Evolutionary conservation across 1,284 basidiomycete genomes (phyloP).

Genomic region (Ceratobasidium sp.): DNA sequence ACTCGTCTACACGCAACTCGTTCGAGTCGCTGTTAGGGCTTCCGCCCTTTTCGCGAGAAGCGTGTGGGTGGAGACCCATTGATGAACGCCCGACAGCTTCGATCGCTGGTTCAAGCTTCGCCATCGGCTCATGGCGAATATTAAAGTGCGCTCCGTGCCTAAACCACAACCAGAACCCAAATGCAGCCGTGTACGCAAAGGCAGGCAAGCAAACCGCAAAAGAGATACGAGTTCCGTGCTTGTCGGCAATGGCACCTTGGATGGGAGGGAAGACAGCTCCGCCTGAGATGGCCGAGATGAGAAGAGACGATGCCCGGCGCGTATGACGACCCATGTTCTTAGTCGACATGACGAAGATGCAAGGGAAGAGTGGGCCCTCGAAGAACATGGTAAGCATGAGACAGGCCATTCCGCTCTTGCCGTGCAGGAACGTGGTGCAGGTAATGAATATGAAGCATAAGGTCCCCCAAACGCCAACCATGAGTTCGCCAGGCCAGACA

Average conservation of each 20-base stretch:
- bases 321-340: conserved; percentile 60
- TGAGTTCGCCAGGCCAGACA: conserved; percentile 58
- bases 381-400: conserved; percentile 64
- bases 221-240: conserved; percentile 55
- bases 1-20: conserved; percentile 31
- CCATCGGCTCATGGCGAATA: conserved; percentile 22
- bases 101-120: conserved; percentile 23
- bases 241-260: conserved; percentile 52
- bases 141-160: conserved; percentile 49
- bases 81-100: conserved; percentile 26
- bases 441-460: conserved; percentile 57
- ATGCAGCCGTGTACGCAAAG: conserved; percentile 57
- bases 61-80: background rate
- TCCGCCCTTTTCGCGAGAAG: background rate
- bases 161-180: conserved; percentile 56
- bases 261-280: conserved; percentile 62
- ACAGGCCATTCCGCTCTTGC: conserved; percentile 58
- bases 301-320: conserved; percentile 58
- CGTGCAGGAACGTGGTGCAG: conserved; percentile 58
- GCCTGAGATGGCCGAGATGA: conserved; percentile 60
- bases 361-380: conserved; percentile 56
- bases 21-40: background rate
- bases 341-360: conserved; percentile 61
- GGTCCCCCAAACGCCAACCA: conserved; percentile 58
- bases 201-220: conserved; percentile 58